Evolutionary conservation across 495 filamentous ascomycete species (phyloP), one percentile per base, ranked within the genome.

Genomic region (Cercophora newfieldiana): DNA sequence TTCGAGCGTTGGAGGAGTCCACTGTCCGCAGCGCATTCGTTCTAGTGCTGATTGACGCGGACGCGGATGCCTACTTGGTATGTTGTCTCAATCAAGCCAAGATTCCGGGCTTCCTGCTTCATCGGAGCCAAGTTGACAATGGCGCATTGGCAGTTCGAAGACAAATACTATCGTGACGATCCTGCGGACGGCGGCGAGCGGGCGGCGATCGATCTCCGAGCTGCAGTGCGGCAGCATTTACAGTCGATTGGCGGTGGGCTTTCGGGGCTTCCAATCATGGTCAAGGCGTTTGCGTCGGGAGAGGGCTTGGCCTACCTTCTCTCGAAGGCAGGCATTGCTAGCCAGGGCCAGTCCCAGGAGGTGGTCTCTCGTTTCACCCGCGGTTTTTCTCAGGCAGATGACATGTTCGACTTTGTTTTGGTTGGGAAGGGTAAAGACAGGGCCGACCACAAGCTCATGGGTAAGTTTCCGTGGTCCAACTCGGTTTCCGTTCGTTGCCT

Each of bases 391-490:
- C 79, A 85, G 4, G 79, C 82, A 0, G 81, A 84, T 47, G 80
- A 85, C 31, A 68, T 87, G 8, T 86, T 86, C 65, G 85, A 88
- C 59, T 87, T 85, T 72, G 77, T 88, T 0, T 83, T 88, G 68
- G 85, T 85, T 22, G 86, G 85, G 12, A 79, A 83, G 58, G 80
- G 82, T 25, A 86, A 86, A 62, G 85, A 88, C 62, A 81, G 82
- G 14, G 82, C 83, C 4, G 81, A 85, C 61, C 81, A 80, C 66
- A 89, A 88, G 65, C 81, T 89, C 56, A 78, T 78, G 78, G 80
- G 82, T 84, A 68, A 29, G 48, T 33, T 6, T 28, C 18, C 37
- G 10, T 44, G 37, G 12, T 14, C 37, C 10, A 44, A 19, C 7
- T 25, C 19, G 12, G 33, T 6, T 22, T 5, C 16, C 8, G 21